Percentiles rank a stretch among this genome's conserved stretches.
Conservation (phyloP, 2,329 filamentous ascomycete genomes). For the Hymenotorrendiella dingleyae region DNA sequence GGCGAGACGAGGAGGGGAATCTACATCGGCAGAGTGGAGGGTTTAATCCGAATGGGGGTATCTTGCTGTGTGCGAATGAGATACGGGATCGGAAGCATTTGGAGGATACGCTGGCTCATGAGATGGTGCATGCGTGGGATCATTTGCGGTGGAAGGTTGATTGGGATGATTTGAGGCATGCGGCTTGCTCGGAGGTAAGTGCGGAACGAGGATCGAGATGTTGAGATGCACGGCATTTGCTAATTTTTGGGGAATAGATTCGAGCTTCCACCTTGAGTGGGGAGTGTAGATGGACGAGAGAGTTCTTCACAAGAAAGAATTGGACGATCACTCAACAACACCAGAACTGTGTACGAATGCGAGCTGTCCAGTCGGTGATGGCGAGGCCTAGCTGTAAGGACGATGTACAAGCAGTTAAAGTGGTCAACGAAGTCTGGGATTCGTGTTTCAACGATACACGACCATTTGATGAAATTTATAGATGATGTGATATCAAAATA, state of each 20-base stretch:
- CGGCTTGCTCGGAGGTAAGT: slow-evolving; percentile 83
- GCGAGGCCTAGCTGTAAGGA: slow-evolving; percentile 76
- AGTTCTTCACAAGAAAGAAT: slow-evolving; percentile 79
- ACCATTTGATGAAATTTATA: slow-evolving; percentile 95
- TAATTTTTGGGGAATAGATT: slow-evolving; percentile 64
- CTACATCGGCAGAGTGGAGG: slow-evolving; percentile 65
- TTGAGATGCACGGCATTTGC: too few relatives aligned
- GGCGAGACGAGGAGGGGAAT: slow-evolving; percentile 40
- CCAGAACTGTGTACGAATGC: slow-evolving; percentile 80
- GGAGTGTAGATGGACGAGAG: slow-evolving; percentile 84
- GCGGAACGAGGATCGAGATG: too few relatives aligned
- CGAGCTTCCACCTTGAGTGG: slow-evolving; percentile 87
- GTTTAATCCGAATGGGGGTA: slow-evolving; percentile 81
- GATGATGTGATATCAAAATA: too few relatives aligned
- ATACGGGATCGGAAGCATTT: slow-evolving; percentile 72
- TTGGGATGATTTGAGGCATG: slow-evolving; percentile 74
- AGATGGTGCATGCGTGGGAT: slow-evolving; percentile 98
- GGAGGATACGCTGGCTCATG: slow-evolving; percentile 91
- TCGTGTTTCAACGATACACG: slow-evolving; percentile 92
- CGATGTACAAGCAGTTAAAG: slow-evolving; percentile 76
- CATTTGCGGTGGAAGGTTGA: slow-evolving; percentile 88
- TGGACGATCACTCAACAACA: slow-evolving; percentile 89
- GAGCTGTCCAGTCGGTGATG: slow-evolving; percentile 75
- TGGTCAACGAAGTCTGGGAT: slow-evolving; percentile 98
- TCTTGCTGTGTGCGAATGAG: slow-evolving; percentile 89